Evolutionary conservation across 805 yeast species (phyloP), one percentile per base, ranked within the genome.

Genomic region (Monosporozyma servazzii): DNA sequence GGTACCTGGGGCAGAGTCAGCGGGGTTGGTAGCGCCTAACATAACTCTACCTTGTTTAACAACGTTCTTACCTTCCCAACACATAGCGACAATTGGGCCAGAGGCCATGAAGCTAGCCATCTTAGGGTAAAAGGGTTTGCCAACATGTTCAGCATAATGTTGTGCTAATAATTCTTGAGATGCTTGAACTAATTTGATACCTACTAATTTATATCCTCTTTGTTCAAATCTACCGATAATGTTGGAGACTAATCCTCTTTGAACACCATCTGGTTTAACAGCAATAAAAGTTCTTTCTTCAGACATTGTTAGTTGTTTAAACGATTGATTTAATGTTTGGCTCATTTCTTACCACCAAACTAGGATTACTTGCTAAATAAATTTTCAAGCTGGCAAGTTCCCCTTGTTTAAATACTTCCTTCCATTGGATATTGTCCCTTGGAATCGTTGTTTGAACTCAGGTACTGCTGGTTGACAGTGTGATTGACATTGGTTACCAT

Each of bases 61-160:
- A 73, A 83, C 99, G 70, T 93, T 97, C 80, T 90, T 93, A 76
- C 99, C 99, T 78, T 93, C 98, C 99, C 99, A 93, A 66, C 90
- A 97, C 72, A 96, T 93, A 66, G 99, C 99, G 67, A 91, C 82
- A 65, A 93, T 86, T 71, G 99, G 99, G 66, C 99, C 99, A 62
- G 96, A 88, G 71, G 80, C 78, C 99, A 93, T 95, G 88, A 90
- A 90, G 60, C 88, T 79, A 71, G 88, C 81, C 75, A 93, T 81
- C 59, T 95, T 87, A 72, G 98, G 96, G 91, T 90, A 93, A 81
- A 93, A 93, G 68, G 98, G 95, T 82, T 93, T 93, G 69, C 81
- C 75, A 73, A 86, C 90, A 74, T 93, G 86, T 78, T 93, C 99
- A 58, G 83, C 84, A 80, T 95, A 93, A 79, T 93, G 99, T 69